Conservation (phyloP, 1,284 basidiomycete genomes). For the Lentinula novae-zelandiae region DNA sequence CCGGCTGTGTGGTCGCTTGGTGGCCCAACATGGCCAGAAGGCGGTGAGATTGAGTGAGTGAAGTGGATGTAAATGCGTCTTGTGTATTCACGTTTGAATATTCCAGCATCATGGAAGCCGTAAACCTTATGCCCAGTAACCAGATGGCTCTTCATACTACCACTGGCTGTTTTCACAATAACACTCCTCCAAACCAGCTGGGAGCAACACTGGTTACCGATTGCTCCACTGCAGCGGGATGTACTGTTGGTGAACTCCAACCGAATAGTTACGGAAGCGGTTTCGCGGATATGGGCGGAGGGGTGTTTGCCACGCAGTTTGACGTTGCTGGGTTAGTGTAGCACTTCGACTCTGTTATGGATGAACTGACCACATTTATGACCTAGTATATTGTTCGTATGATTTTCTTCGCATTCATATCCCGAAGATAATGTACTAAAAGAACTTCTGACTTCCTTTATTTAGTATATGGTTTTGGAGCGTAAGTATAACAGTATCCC, state of each 20-base stretch:
- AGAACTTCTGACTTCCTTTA: conserved; percentile 18
- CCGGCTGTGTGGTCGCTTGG: conserved; percentile 48
- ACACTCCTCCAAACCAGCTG: conserved; percentile 28
- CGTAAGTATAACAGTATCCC: conserved; percentile 29
- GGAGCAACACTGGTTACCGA: conserved; percentile 34
- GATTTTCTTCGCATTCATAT: conserved; percentile 8
- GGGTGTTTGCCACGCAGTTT: conserved; percentile 62
- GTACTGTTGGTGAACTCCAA: conserved; percentile 48
- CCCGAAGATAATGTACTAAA: neutral
- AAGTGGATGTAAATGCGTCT: too few relatives aligned
- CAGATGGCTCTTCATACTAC: conserved; percentile 44
- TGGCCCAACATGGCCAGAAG: conserved; percentile 49
- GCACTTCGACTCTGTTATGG: neutral
- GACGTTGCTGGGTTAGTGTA: conserved; percentile 46
- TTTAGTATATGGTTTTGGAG: conserved; percentile 66
- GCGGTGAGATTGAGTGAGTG: conserved; percentile 51
- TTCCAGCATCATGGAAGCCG: conserved; percentile 43
- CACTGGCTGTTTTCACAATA: conserved; percentile 27
- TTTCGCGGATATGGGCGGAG: conserved; percentile 58
- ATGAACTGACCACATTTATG: neutral
- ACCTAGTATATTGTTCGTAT: conserved; percentile 22
- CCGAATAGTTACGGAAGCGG: conserved; percentile 48
- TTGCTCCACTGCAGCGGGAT: conserved; percentile 46
- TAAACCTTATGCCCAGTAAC: conserved; percentile 40
- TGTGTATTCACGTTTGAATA: too few relatives aligned